phyloP scores from a whole-genome alignment of 192 early-diverging fungal genomes.

The Allomyces javanicus region DNA sequence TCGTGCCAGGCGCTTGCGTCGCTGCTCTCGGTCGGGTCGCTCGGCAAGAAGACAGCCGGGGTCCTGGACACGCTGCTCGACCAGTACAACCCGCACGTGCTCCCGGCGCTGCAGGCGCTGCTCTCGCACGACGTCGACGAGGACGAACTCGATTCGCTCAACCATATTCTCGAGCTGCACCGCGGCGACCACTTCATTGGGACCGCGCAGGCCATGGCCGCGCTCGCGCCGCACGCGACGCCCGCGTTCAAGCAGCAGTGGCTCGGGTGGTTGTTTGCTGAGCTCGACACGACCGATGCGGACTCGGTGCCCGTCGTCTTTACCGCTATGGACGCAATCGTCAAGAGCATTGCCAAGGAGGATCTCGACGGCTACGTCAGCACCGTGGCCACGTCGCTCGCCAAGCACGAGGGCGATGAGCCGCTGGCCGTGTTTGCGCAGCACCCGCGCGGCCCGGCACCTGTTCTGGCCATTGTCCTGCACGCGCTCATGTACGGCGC shows the following conservation, averaged over 20 bases:
- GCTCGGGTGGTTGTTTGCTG: neutral
- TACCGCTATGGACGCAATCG: constrained; percentile 58
- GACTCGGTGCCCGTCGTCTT: constrained; percentile 36
- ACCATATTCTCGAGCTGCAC: constrained; percentile 28
- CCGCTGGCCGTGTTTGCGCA: neutral
- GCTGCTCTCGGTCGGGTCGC: constrained; percentile 34
- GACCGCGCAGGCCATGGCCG: neutral
- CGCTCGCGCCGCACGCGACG: neutral
- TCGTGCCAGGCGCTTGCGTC: constrained; percentile 78
- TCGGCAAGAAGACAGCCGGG: neutral
- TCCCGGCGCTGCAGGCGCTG: constrained; percentile 61
- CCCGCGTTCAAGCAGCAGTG: neutral
- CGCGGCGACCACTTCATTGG: neutral
- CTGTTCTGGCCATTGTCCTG: constrained; percentile 76
- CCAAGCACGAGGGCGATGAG: constrained; percentile 10
- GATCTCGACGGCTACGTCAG: constrained; percentile 62
- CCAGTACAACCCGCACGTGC: constrained; percentile 20
- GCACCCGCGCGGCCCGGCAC: constrained; percentile 8
- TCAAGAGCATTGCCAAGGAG: constrained; percentile 70
- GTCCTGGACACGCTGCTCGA: neutral
- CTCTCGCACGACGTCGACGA: constrained; percentile 46
- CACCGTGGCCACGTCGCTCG: constrained; percentile 44
- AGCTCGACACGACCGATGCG: constrained; percentile 3
- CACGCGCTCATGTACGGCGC: constrained; percentile 82
- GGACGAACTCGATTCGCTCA: constrained; percentile 46